Evolutionary conservation across 805 yeast species (phyloP), one percentile per base, ranked within the genome.

Genomic region (Wickerhamiella sorbophila): DNA sequence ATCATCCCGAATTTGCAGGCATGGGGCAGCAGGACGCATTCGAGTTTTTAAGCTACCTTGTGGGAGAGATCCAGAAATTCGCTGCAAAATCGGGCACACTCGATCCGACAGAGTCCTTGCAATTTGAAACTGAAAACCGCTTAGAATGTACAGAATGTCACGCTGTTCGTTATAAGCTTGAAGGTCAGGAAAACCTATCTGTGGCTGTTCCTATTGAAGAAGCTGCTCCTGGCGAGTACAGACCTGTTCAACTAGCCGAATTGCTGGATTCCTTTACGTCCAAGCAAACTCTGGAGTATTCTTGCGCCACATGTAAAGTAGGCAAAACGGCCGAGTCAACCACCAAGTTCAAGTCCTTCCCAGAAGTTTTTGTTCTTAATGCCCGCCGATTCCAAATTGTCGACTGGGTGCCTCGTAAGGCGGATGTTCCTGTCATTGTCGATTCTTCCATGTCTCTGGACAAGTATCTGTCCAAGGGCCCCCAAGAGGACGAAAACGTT

Each of bases 11-110:
- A 54, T 91, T 91, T 52, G 68, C 77, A 36, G 77, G 94, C 0
- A 82, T 78, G 69, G 74, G 77, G 51, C 99, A 91, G 57, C 98
- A 91, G 59, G 99, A 91, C 64, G 91, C 97, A 0, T 81, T 77
- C 65, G 98, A 91, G 58, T 91, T 86, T 55, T 71, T 86, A 60
- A 61, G 74, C 4, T 80, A 76, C 55, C 59, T 88, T 6, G 54
- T 77, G 22, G 80, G 78, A 43, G 70, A 73, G 47, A 58, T 86
- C 21, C 87, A 52, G 1, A 43, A 46, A 26, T 49, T 50, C 8
- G 46, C 51, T 15, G 43, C 40, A 20, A 43, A 40, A 10, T 45
- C 44, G 33, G 39, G 43, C 8, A 20, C 29, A 10, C 48, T 48
- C 0, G 63, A 64, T 21, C 76, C 84, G 3, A 71, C 74, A 44